Conservation (phyloP, 1,284 basidiomycete species). For the Ceratobasidium sp. region DNA sequence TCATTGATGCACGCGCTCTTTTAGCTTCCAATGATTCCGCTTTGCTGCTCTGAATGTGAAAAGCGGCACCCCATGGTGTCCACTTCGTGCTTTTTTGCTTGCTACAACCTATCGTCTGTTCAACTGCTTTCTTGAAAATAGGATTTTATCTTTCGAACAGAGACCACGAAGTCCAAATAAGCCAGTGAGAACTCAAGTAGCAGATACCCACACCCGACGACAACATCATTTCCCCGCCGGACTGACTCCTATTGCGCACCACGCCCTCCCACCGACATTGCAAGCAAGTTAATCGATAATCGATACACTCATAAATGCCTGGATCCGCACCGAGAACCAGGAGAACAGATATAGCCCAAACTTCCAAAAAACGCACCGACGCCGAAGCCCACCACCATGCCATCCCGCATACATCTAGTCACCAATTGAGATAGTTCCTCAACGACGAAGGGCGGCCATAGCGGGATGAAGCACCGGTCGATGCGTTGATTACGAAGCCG, state of each 20-base stretch:
- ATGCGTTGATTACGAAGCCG: too few relatives aligned
- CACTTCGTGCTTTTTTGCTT: too few relatives aligned
- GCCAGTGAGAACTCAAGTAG: too few relatives aligned
- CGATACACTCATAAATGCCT: neutral
- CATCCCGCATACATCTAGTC: slow-evolving; percentile 48
- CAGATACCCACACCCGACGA: too few relatives aligned
- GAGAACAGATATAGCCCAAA: slow-evolving; percentile 24
- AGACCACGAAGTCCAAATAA: too few relatives aligned
- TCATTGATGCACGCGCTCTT: neutral
- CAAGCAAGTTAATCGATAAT: neutral
- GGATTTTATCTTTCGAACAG: too few relatives aligned
- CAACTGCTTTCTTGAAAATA: too few relatives aligned
- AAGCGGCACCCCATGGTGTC: slow-evolving; percentile 27
- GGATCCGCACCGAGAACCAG: slow-evolving; percentile 13
- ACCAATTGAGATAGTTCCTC: too few relatives aligned
- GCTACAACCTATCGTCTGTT: too few relatives aligned
- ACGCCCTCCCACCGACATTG: slow-evolving; percentile 9
- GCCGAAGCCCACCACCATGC: slow-evolving; percentile 47
- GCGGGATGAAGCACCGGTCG: slow-evolving; percentile 50
- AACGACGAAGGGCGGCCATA: too few relatives aligned
- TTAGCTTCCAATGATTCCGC: slow-evolving; percentile 28
- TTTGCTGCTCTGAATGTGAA: slow-evolving; percentile 9
- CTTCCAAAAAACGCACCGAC: slow-evolving; percentile 44
- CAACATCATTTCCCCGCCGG: too few relatives aligned
- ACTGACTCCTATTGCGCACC: slow-evolving; percentile 14